These are phyloP conservation scores for Endotrypanum monterogeii DNA, from an alignment of 208 protist genomes.

Conservation along the genomic window DNA sequence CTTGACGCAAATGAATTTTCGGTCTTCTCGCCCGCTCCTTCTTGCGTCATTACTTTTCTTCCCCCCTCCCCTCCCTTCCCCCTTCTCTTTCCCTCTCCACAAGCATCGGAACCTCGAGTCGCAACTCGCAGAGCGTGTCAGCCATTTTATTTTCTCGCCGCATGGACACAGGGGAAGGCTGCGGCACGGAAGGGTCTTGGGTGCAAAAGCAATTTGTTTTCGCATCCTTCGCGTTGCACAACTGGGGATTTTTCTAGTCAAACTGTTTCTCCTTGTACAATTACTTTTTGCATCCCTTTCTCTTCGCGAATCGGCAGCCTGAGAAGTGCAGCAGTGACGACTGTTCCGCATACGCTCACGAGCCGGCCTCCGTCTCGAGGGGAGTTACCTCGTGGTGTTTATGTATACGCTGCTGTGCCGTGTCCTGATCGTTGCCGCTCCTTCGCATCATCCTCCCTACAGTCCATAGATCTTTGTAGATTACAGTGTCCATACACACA, in stretches of 20 bases:
- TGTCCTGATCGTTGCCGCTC: background rate
- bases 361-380: background rate
- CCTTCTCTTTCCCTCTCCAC: too few species aligned
- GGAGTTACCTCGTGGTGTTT: background rate
- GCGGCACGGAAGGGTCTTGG: background rate
- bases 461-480: background rate
- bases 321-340: background rate
- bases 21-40: background rate
- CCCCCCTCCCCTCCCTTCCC: too few species aligned
- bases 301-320: background rate
- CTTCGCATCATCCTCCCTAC: background rate
- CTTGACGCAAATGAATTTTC: background rate
- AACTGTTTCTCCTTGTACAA: background rate
- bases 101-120: background rate
- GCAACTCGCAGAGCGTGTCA: background rate
- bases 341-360: background rate
- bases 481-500: background rate
- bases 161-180: background rate
- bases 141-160: background rate
- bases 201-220: background rate
- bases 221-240: background rate
- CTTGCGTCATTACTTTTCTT: background rate
- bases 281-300: too few species aligned
- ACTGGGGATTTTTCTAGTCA: background rate
- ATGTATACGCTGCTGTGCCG: background rate